Evolutionary conservation across 2,329 filamentous ascomycete species (phyloP), one percentile per base, ranked within the genome.

Genomic region (Monilinia laxa): DNA sequence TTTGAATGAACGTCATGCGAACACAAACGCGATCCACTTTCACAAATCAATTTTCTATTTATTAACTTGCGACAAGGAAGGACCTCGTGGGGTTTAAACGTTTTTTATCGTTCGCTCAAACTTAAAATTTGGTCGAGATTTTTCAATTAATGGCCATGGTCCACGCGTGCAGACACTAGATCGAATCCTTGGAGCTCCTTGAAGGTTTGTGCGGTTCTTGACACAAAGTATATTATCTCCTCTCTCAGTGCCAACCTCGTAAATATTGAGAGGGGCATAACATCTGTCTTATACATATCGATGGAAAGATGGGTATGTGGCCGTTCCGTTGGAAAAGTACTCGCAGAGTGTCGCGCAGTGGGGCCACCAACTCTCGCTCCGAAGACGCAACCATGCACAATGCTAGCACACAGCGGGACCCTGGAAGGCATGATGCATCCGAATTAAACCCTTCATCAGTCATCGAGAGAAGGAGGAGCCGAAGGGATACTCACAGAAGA

Each of bases 301-400:
- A 75, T 74, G 73, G 73, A 71, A 77, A 71, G 60, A 94, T 94
- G 91, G 87, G 89, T 77, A 81, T 93, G 78, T 96, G 92, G 92
- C 91, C 89, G 69, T 96, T 96, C 79, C 84, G 88, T 79, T 87
- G 89, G 75, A 89, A 84, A 80, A 88, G 85, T 79, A 88, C 87
- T 78, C 88, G 88, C 79, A 86, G 82, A 79, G 81, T 83, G 75
- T 78, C 82, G 70, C 79, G 80, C 68, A 80, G 80, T 72, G 86
- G 77, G 84, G 83, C 72, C 83, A 83, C 72, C 78, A 84, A 71
- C 79, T 83, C 68, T 84, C 84, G 73, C 78, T 82, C 74, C 82
- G 87, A 76, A 82, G 86, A 75, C 80, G 80, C 71, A 68, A 75
- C 71, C 68, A 78, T 77, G 71, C 80, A 78, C 74, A 69, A 75